Base-by-base conservation (phyloP, 495 filamentous ascomycete genomes). In the Tuber microsphaerosporum region DNA sequence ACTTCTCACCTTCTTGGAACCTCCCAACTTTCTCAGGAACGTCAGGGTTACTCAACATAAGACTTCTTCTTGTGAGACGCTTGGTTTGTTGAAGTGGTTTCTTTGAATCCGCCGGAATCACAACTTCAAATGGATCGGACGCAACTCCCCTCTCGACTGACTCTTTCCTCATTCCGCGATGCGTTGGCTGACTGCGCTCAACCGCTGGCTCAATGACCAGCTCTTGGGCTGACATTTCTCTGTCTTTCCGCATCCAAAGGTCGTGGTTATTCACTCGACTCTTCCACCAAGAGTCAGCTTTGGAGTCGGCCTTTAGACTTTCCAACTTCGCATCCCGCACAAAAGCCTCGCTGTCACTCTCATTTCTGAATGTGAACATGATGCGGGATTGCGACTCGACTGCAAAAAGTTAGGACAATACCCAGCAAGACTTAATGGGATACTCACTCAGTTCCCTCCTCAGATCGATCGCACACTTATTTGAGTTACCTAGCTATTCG, bases 51-150 rank as follows among this genome's bases (percentile, higher is more conserved):
- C 56, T 65, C 56, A 16, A 34, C 26, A 65, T 14, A 65, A 8
- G 26, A 34, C 34, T 65, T 65, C 56, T 65, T 26, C 56, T 65
- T 65, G 56, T 65, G 31, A 65, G 56, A 19, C 56, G 56, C 56
- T 65, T 65, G 16, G 1, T 31, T 65, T 65, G 56, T 34, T 34
- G 56, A 34, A 12, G 56, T 17, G 56, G 26, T 19, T 65, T 65
- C 26, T 65, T 65, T 34, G 56, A 34, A 34, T 65, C 26, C 6
- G 56, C 26, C n/a, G 56, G 26, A 65, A 65, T 65, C 56, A 65
- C 56, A 65, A 65, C 56, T 65, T 65, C 26, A 65, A 65, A 34
- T 34, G 56, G 56, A 65, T 65, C 56, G 14, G 26, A 65, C 56
- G 14, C 34, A 34, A 31, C 56, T 7, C 56, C 56, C 56, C 26